phyloP scores from a whole-genome alignment of 805 yeast genomes.

The Starmerella davenportii region DNA sequence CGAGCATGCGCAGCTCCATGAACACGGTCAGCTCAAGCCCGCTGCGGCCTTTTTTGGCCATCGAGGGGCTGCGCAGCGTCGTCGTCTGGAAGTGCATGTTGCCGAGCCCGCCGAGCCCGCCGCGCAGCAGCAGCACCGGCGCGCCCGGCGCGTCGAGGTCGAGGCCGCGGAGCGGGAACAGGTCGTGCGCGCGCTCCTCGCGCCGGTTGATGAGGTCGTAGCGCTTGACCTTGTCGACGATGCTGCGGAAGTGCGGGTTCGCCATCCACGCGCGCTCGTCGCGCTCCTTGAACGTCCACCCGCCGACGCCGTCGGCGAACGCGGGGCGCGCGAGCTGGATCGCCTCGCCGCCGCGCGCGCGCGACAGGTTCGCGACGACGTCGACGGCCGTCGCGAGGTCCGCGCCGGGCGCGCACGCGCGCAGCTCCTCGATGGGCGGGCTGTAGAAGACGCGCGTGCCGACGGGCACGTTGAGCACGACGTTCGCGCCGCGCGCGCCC shows the following conservation, averaged over 20 bases:
- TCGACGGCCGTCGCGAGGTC: constrained; percentile 6
- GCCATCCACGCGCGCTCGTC: constrained; percentile 51
- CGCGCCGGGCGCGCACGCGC: constrained; percentile 4
- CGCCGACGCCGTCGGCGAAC: constrained; percentile 47
- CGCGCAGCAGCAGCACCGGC: constrained; percentile 55
- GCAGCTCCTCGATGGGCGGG: constrained; percentile 11
- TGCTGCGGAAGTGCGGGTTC: constrained; percentile 45
- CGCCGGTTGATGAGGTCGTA: constrained; percentile 43
- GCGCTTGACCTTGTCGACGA: constrained; percentile 44
- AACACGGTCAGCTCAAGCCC: constrained; percentile 51
- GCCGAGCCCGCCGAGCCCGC: constrained; percentile 91
- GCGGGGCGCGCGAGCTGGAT: constrained; percentile 44
- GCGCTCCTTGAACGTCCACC: constrained; percentile 76
- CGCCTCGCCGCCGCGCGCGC: constrained; percentile 13
- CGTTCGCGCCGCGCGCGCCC: constrained; percentile 69
- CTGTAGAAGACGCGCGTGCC: constrained; percentile 74
- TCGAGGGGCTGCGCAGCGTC: constrained; percentile 73
- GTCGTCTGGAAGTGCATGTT: constrained; percentile 85
- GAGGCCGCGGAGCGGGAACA: constrained; percentile 64
- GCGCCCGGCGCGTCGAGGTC: constrained; percentile 45
- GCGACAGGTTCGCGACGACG: constrained; percentile 11
- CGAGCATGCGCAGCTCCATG: constrained; percentile 71
- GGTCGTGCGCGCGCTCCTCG: constrained; percentile 45
- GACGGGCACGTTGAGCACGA: constrained; percentile 70
- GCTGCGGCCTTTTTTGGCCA: constrained; percentile 61